Percentiles rank a stretch among this genome's conserved stretches.
phyloP scores from a whole-genome alignment of 2,329 filamentous ascomycete genomes.

The Hypoxylon sp. region DNA sequence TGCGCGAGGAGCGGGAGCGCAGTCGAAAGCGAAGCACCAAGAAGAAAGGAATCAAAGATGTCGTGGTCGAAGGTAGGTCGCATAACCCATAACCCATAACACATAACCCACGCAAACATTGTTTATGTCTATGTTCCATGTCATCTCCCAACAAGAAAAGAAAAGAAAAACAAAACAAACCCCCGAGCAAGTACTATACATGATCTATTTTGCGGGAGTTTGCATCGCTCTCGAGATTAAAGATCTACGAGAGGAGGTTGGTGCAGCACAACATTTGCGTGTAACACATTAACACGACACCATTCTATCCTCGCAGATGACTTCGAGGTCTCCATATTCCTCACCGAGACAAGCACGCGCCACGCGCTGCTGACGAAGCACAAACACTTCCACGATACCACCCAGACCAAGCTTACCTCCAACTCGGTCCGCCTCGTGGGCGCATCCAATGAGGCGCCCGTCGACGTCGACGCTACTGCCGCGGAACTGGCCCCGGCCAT shows the following conservation, averaged over 20 bases:
- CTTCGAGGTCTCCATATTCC: slow-evolving; percentile 94
- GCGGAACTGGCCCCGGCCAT: slow-evolving; percentile 52
- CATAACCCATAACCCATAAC: slow-evolving; percentile 7
- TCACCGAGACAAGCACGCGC: slow-evolving; percentile 85
- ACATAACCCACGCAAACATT: slow-evolving; percentile 34
- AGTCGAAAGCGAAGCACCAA: slow-evolving; percentile 73
- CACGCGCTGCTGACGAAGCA: slow-evolving; percentile 89
- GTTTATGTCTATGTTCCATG: slow-evolving; percentile 20
- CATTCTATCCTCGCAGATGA: slow-evolving; percentile 71
- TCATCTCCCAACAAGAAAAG: not conserved
- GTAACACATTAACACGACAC: slow-evolving; percentile 31
- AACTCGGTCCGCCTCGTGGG: slow-evolving; percentile 73
- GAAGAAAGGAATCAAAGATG: slow-evolving; percentile 87
- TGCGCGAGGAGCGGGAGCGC: slow-evolving; percentile 78
- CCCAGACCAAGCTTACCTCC: slow-evolving; percentile 65
- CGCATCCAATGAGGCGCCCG: slow-evolving; percentile 64
- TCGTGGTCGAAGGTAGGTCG: slow-evolving; percentile 78
- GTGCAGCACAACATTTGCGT: slow-evolving; percentile 30
- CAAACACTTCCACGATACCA: slow-evolving; percentile 77
- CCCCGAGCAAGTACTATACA: slow-evolving; percentile 30
- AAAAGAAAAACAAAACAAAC: too few relatives aligned
- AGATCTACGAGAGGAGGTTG: slow-evolving; percentile 37
- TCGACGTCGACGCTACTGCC: slow-evolving; percentile 60
- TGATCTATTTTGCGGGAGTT: slow-evolving; percentile 23
- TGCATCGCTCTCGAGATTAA: slow-evolving; percentile 23